Percentiles rank a stretch among this genome's conserved stretches.
These are phyloP conservation scores for Exserohilum turcica DNA, from an alignment of 2,329 filamentous ascomycete species.

Conservation along the genomic window DNA sequence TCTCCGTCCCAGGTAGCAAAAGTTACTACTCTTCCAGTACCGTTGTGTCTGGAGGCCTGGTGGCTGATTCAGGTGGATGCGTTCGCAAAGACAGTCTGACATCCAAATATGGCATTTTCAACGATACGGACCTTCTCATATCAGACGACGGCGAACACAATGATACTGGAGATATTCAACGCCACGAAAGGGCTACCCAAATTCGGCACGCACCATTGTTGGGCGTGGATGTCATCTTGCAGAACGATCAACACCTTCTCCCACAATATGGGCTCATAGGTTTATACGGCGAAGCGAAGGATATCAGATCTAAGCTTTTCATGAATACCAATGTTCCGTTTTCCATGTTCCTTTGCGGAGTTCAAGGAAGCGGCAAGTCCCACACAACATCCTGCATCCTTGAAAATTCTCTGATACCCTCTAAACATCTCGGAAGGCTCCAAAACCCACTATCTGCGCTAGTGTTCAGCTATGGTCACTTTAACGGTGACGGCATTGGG, in stretches of 20 bases:
- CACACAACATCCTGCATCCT: constrained; percentile 65
- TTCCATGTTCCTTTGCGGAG: constrained; percentile 67
- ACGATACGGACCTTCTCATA: neutral
- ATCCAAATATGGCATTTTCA: neutral
- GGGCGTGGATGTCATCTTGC: neutral
- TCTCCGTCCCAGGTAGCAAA: neutral
- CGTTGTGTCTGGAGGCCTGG: neutral
- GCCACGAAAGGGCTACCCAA: neutral
- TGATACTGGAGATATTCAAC: neutral
- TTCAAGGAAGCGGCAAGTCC: constrained; percentile 66
- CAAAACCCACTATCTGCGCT: constrained; percentile 62
- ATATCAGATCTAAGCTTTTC: constrained; percentile 38
- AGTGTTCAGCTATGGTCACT: constrained; percentile 60
- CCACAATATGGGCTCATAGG: neutral
- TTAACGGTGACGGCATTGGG: constrained; percentile 52
- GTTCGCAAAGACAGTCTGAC: neutral
- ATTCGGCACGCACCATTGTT: neutral
- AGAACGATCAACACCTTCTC: neutral
- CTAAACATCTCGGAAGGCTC: constrained; percentile 50
- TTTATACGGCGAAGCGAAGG: neutral
- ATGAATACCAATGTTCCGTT: constrained; percentile 62
- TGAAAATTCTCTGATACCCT: constrained; percentile 51
- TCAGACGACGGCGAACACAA: neutral
- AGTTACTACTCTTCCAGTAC: neutral
- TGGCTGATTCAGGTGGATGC: neutral